These are phyloP conservation scores for Candida frijolesensis DNA, from an alignment of 1,139 yeast species.

Conservation along the genomic window DNA sequence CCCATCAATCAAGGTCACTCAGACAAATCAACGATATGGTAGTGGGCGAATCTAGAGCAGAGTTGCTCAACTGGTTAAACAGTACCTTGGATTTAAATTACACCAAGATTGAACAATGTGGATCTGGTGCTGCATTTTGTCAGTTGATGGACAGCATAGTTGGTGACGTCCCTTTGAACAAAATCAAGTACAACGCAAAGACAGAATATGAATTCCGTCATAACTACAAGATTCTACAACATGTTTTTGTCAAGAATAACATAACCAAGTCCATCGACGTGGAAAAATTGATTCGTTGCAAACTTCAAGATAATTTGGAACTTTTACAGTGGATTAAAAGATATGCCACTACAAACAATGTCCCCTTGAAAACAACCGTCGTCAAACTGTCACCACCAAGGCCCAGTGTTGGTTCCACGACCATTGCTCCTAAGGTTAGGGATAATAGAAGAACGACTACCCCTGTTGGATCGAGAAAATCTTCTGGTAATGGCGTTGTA, in stretches of 20 bases:
- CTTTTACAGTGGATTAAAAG: slow-evolving; percentile 89
- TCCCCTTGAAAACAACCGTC: slow-evolving; percentile 5
- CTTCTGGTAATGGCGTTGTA: slow-evolving; percentile 5
- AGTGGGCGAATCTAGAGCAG: slow-evolving; percentile 68
- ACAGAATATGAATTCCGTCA: slow-evolving; percentile 77
- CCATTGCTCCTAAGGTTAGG: slow-evolving; percentile 3
- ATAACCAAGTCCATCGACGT: slow-evolving; percentile 80
- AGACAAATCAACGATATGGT: slow-evolving; percentile 13
- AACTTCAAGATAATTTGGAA: slow-evolving; percentile 91
- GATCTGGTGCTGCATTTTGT: slow-evolving; percentile 93
- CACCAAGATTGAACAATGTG: slow-evolving; percentile 88
- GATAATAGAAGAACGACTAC: slow-evolving; percentile 11
- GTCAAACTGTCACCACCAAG: slow-evolving; percentile 5
- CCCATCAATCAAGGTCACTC: not conserved
- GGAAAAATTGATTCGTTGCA: slow-evolving; percentile 79
- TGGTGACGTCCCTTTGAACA: slow-evolving; percentile 76
- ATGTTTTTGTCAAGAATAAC: slow-evolving; percentile 67
- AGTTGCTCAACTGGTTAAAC: slow-evolving; percentile 84
- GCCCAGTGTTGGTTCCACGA: slow-evolving; percentile 11
- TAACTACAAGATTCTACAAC: slow-evolving; percentile 85
- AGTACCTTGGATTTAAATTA: slow-evolving; percentile 64
- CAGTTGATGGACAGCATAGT: slow-evolving; percentile 86
- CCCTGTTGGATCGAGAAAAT: slow-evolving; percentile 8
- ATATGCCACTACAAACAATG: slow-evolving; percentile 57
- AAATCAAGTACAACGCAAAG: slow-evolving; percentile 66